These are phyloP conservation scores for Kwoniella mangroviensis DNA, from an alignment of 768 basidiomycete genomes.

Conservation along the genomic window DNA sequence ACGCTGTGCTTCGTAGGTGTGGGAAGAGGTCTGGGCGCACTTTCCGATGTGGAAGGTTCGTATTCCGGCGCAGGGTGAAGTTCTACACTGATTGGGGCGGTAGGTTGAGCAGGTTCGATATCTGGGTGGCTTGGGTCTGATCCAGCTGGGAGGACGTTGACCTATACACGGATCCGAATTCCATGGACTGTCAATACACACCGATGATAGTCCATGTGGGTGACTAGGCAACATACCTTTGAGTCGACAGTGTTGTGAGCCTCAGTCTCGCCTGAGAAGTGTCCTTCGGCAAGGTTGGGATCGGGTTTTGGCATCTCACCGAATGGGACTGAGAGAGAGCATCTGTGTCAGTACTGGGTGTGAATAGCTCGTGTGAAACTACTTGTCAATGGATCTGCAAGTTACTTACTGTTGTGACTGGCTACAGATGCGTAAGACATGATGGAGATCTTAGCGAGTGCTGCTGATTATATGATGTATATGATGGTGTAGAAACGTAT, in stretches of 20 bases:
- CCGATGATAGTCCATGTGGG: not conserved
- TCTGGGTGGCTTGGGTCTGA: conserved; percentile 49
- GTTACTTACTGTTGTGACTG: conserved; percentile 63
- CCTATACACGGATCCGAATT: conserved; percentile 15
- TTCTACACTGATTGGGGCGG: conserved; percentile 30
- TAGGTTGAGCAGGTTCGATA: conserved; percentile 33
- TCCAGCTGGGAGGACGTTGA: conserved; percentile 53
- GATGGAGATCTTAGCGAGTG: conserved; percentile 11
- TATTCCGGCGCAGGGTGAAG: conserved; percentile 31
- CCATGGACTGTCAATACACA: no score
- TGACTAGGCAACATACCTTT: conserved; percentile 58
- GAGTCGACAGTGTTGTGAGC: conserved; percentile 58
- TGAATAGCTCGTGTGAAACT: not conserved
- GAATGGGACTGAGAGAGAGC: conserved; percentile 44
- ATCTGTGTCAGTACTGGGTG: not conserved
- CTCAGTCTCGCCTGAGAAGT: conserved; percentile 58
- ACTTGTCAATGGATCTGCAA: not conserved
- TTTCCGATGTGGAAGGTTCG: conserved; percentile 33
- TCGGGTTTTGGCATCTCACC: conserved; percentile 68
- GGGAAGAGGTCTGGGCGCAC: conserved; percentile 46
- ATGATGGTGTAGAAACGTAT: conserved; percentile 9
- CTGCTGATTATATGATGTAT: conserved; percentile 8
- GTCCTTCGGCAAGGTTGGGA: conserved; percentile 64
- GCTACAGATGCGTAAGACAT: conserved; percentile 79
- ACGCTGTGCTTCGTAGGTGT: conserved; percentile 34